These are phyloP conservation scores for Veloboletus limbatus DNA, from an alignment of 1,284 basidiomycete genomes.

Conservation along the genomic window DNA sequence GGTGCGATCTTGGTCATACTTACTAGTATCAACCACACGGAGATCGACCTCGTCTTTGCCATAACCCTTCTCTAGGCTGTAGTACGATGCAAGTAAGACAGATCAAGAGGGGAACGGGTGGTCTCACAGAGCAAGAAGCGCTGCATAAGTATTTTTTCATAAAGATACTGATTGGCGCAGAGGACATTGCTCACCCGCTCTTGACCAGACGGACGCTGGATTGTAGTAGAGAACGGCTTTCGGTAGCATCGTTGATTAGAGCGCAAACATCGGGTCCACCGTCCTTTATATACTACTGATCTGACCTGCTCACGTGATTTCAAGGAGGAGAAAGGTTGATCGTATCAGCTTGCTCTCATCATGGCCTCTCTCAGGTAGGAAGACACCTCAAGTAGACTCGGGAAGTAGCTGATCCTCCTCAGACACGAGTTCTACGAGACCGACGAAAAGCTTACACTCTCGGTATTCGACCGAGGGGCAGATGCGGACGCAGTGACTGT, in stretches of 20 bases:
- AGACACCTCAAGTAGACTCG: not conserved
- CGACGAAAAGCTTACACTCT: slow-evolving; percentile 69
- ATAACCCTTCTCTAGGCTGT: slow-evolving; percentile 72
- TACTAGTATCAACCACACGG: slow-evolving; percentile 61
- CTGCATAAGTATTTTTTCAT: slow-evolving; percentile 26
- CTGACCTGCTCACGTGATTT: slow-evolving; percentile 26
- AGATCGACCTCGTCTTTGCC: slow-evolving; percentile 64
- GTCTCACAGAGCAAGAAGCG: slow-evolving; percentile 49
- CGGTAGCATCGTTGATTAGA: slow-evolving; percentile 38
- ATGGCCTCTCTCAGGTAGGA: slow-evolving; percentile 47
- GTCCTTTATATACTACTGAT: not conserved
- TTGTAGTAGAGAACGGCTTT: slow-evolving; percentile 63
- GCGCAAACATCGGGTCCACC: too few species aligned
- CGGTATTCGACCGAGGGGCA: slow-evolving; percentile 77
- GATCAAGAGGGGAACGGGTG: not conserved
- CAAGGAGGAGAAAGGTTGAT: slow-evolving; percentile 13
- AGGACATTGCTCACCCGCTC: slow-evolving; percentile 46
- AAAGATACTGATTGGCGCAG: not conserved
- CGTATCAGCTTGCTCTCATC: not conserved
- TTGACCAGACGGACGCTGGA: slow-evolving; percentile 57
- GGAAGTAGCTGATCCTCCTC: not conserved
- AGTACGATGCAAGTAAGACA: not conserved
- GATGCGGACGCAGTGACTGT: slow-evolving; percentile 64
- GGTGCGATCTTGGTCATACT: slow-evolving; percentile 1
- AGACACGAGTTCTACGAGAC: slow-evolving; percentile 91